A percentile compares a stretch with the other conserved stretches of the same genome.
These are phyloP conservation scores for Thermomucor indicae-seudaticae DNA, from an alignment of 371 early-diverging fungal genomes.

Conservation along the genomic window DNA sequence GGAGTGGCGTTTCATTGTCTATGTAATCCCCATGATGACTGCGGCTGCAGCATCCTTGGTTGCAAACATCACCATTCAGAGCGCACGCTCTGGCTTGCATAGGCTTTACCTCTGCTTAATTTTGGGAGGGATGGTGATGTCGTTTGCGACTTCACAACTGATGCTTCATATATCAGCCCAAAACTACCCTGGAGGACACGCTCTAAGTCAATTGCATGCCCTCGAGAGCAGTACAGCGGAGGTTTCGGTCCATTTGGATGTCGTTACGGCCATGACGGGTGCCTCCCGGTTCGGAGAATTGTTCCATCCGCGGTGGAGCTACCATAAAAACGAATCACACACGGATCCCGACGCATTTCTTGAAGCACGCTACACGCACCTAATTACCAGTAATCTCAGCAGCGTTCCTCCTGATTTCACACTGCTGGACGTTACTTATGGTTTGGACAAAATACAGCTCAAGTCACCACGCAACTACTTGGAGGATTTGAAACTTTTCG, in stretches of 20 bases:
- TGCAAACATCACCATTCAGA: conserved; percentile 22
- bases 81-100: conserved; percentile 6
- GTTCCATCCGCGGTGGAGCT: conserved; percentile 47
- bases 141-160: conserved; percentile 32
- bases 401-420: conserved; percentile 36
- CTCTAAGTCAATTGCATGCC: conserved; percentile 61
- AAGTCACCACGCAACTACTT: conserved; percentile 8
- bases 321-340: conserved; percentile 64
- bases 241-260: conserved; percentile 75
- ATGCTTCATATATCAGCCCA: conserved; percentile 61
- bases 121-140: conserved; percentile 17
- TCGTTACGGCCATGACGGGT: conserved; percentile 83
- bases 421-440: conserved; percentile 26
- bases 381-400: conserved; percentile 57
- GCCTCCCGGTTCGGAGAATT: conserved; percentile 69
- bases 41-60: conserved; percentile 63
- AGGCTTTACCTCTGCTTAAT: conserved; percentile 12
- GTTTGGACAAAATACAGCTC: conserved; percentile 19
- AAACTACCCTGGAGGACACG: conserved; percentile 92
- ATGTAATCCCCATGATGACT: conserved; percentile 84
- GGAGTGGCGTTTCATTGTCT: conserved; percentile 95
- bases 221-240: conserved; percentile 24
- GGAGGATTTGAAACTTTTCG: conserved; percentile 4
- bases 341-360: conserved; percentile 42
- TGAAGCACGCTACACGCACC: conserved; percentile 58